These are phyloP conservation scores for Amanita phalloides DNA, from an alignment of 768 basidiomycete genomes.

Conservation along the genomic window DNA sequence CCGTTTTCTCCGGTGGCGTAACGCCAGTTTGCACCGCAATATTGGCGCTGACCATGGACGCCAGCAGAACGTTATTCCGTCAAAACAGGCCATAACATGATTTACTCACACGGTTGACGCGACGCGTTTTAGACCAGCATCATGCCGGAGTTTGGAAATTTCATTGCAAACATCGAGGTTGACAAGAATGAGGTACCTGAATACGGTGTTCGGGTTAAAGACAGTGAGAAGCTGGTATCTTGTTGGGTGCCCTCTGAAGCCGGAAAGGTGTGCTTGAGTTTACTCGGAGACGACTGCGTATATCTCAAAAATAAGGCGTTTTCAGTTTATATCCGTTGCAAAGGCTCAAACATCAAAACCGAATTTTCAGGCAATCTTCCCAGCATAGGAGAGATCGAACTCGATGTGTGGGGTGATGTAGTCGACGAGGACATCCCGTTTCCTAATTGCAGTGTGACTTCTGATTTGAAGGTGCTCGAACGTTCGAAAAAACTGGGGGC, in stretches of 20 bases:
- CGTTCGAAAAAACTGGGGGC: slow-evolving; percentile 14
- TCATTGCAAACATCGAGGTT: background rate
- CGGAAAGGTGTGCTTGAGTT: slow-evolving; percentile 2
- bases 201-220: slow-evolving; percentile 1
- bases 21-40: too few species aligned
- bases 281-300: background rate
- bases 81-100: too few species aligned
- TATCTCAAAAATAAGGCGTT: background rate
- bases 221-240: slow-evolving; percentile 3
- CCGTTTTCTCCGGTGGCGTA: too few species aligned
- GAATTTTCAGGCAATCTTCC: background rate
- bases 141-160: background rate
- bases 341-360: background rate
- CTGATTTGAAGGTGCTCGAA: slow-evolving; percentile 12
- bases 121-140: too few species aligned
- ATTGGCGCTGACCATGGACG: too few species aligned
- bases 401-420: background rate
- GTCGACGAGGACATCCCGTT: too few species aligned
- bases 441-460: background rate
- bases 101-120: too few species aligned
- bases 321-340: background rate
- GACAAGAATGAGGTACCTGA: background rate
- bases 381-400: slow-evolving; percentile 11
- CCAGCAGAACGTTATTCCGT: too few species aligned
- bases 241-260: slow-evolving; percentile 11